phyloP scores from a whole-genome alignment of 345 rosid species.

The Iberis pinnata region DNA sequence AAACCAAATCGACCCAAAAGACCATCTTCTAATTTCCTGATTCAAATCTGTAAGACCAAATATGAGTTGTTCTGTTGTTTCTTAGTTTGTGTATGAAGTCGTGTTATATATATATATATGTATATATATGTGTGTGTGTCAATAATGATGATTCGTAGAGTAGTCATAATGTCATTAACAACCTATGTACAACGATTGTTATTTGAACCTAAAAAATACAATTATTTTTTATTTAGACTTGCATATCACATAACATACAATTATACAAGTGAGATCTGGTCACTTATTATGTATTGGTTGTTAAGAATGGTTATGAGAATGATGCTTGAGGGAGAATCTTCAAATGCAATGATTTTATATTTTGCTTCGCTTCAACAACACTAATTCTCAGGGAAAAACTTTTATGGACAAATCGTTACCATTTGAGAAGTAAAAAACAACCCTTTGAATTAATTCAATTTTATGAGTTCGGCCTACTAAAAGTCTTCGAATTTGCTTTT shows the following conservation, averaged over 20 bases:
- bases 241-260: too few species aligned
- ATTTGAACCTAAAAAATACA: too few species aligned
- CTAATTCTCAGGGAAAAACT: too few species aligned
- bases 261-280: too few species aligned
- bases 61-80: background rate
- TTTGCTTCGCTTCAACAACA: conserved; percentile 42
- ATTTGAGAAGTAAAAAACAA: too few species aligned
- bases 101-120: background rate
- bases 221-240: background rate
- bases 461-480: too few species aligned
- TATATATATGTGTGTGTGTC: background rate
- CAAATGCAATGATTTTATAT: conserved; percentile 25
- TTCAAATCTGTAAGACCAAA: background rate
- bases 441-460: too few species aligned
- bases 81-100: background rate
- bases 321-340: conserved; percentile 35
- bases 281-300: too few species aligned
- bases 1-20: conserved; percentile 38
- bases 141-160: conserved; percentile 18
- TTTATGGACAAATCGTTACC: too few species aligned
- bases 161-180: conserved; percentile 16
- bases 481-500: too few species aligned
- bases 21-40: conserved; percentile 21
- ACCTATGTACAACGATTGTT: background rate
- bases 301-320: conserved; percentile 17